These are phyloP conservation scores for Aciculosporium take DNA, from an alignment of 2,329 filamentous ascomycete species.

Conservation along the genomic window DNA sequence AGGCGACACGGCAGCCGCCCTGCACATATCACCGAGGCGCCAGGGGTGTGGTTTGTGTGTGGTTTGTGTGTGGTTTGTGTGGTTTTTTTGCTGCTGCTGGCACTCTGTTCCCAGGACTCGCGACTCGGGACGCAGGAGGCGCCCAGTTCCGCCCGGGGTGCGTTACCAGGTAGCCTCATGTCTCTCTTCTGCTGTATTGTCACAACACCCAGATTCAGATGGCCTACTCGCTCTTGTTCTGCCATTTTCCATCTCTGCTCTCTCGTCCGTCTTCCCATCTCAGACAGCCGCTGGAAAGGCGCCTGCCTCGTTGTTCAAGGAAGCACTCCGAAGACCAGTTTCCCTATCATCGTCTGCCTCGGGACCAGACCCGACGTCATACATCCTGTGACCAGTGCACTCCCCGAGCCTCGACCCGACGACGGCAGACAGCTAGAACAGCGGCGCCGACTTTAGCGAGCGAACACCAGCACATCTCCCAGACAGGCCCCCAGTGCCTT, in stretches of 20 bases:
- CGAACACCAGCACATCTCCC: not conserved
- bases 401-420: not conserved
- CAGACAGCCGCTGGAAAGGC: not conserved
- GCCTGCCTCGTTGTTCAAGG: not conserved
- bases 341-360: not conserved
- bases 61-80: no score
- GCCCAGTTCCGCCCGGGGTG: not conserved
- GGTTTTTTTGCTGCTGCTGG: no score
- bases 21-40: no score
- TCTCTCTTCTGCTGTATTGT: not conserved
- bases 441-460: not conserved
- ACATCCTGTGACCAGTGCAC: not conserved
- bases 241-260: not conserved
- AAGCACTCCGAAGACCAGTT: not conserved
- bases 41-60: no score
- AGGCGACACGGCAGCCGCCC: no score
- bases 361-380: not conserved
- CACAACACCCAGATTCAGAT: no score
- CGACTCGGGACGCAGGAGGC: not conserved
- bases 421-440: not conserved
- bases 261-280: not conserved
- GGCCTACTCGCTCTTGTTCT: no score
- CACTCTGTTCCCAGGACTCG: no score
- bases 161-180: conserved; percentile 1
- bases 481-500: not conserved